A percentile compares a stretch with the other conserved stretches of the same genome.
phyloP scores from a whole-genome alignment of 176 grass and related monocot species.

The Oryza brachyantha region DNA sequence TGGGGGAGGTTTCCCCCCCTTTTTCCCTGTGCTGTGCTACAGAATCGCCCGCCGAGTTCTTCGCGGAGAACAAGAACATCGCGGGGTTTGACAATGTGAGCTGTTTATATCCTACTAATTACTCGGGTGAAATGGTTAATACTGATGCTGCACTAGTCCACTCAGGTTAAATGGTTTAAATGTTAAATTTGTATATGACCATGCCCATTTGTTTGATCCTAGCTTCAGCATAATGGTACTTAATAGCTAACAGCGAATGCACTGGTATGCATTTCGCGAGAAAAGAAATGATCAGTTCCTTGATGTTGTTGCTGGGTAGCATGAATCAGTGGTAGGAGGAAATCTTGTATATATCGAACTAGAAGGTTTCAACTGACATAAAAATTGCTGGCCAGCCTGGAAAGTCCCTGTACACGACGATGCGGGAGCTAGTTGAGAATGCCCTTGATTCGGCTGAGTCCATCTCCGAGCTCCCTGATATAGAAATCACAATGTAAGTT shows the following conservation, averaged over 20 bases:
- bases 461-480: constrained; percentile 68
- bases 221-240: background rate
- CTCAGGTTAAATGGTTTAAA: background rate
- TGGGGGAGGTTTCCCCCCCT: background rate
- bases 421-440: constrained; percentile 95
- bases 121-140: background rate
- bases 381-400: constrained; percentile 55
- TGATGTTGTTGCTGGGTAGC: background rate
- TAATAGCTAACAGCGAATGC: background rate
- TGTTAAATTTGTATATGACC: background rate
- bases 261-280: background rate
- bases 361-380: constrained; percentile 16
- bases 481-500: constrained; percentile 81
- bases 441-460: constrained; percentile 96
- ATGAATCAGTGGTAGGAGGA: background rate
- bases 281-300: background rate
- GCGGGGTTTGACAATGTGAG: constrained; percentile 95
- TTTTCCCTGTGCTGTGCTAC: constrained; percentile 31
- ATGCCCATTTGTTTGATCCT: background rate
- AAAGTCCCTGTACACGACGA: constrained; percentile 91
- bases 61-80: constrained; percentile 96
- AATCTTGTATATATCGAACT: background rate
- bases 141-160: too few relatives aligned
- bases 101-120: background rate
- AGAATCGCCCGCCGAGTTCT: constrained; percentile 97